Evolutionary conservation across 2,329 filamentous ascomycete genomes (phyloP).

Genomic region (Nemania sp.): DNA sequence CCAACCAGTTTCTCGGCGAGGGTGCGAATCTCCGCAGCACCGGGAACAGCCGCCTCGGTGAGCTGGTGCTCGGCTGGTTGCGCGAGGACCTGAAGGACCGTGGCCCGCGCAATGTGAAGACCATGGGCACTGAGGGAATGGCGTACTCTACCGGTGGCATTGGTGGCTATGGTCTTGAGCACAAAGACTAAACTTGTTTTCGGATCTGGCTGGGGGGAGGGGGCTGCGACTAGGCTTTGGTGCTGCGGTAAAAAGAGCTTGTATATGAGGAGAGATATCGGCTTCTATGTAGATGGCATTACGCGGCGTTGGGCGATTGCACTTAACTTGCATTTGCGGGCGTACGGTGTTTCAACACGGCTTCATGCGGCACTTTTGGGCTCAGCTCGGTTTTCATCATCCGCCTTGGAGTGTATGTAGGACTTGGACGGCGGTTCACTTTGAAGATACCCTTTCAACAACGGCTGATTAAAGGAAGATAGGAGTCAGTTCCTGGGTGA

Average conservation of each 20-base stretch:
- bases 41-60: conserved; percentile 83
- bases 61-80: conserved; percentile 87
- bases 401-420: conserved; percentile 3
- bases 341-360: conserved; percentile 20
- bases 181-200: conserved; percentile 38
- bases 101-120: conserved; percentile 69
- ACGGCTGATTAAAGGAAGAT: conserved; percentile 31
- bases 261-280: background rate
- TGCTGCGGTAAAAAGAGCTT: too few species aligned
- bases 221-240: background rate
- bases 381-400: conserved; percentile 19
- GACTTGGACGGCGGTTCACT: conserved; percentile 1
- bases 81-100: conserved; percentile 76
- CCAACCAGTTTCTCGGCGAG: conserved; percentile 67
- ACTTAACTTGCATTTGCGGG: conserved; percentile 33
- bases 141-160: conserved; percentile 60
- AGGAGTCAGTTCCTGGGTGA: too few species aligned
- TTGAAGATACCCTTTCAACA: conserved; percentile 41
- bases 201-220: background rate
- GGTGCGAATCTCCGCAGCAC: conserved; percentile 46
- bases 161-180: conserved; percentile 62
- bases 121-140: conserved; percentile 63
- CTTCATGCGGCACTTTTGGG: too few species aligned
- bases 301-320: conserved; percentile 26
- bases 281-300: conserved; percentile 10